These are phyloP conservation scores for Suhomyces bolitotheri DNA, from an alignment of 1,139 yeast species.

Conservation along the genomic window DNA sequence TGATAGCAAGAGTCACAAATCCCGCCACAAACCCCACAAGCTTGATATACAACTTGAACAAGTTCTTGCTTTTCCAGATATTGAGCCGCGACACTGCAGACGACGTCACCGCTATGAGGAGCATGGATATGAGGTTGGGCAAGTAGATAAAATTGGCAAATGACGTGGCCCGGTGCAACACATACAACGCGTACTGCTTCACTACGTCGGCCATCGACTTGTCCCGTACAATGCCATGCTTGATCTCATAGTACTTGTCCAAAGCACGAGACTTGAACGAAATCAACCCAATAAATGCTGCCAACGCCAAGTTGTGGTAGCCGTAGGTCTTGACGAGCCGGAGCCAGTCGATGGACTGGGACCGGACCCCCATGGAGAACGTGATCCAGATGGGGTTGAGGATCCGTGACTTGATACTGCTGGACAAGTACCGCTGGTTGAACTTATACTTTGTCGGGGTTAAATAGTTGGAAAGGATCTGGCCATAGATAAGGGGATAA, in stretches of 20 bases:
- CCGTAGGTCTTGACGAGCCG: conserved; percentile 31
- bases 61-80: conserved; percentile 21
- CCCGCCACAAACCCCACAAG: conserved; percentile 39
- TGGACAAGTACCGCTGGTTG: conserved; percentile 40
- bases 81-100: conserved; percentile 19
- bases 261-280: conserved; percentile 28
- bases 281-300: conserved; percentile 20
- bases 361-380: conserved; percentile 31
- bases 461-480: conserved; percentile 43
- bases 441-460: conserved; percentile 42
- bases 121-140: conserved; percentile 40
- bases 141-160: conserved; percentile 38
- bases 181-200: conserved; percentile 22
- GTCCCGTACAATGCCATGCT: conserved; percentile 21
- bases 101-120: conserved; percentile 37
- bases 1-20: conserved; percentile 29
- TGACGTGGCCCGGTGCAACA: conserved; percentile 33
- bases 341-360: conserved; percentile 32
- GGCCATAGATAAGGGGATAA: conserved; percentile 42
- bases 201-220: conserved; percentile 14
- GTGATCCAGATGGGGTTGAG: conserved; percentile 49
- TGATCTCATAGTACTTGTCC: conserved; percentile 31
- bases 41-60: conserved; percentile 39
- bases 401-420: conserved; percentile 32
- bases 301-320: conserved; percentile 26